phyloP scores from a whole-genome alignment of 192 early-diverging fungal genomes.

The Gamsiella multidivaricata region DNA sequence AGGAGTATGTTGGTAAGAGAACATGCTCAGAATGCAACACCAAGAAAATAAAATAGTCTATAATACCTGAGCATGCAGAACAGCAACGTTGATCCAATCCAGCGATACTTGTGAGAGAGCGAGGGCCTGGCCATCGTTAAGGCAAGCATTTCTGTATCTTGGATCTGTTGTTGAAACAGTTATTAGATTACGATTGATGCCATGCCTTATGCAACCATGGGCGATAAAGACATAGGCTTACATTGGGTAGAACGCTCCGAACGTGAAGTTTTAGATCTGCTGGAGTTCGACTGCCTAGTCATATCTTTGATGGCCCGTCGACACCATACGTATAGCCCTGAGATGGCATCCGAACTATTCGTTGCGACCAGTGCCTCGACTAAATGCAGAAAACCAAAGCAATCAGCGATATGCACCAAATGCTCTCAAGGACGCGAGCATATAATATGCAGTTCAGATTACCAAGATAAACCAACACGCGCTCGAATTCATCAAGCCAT shows the following conservation, averaged over 20 bases:
- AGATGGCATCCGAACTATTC: conserved; percentile 40
- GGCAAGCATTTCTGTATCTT: conserved; percentile 31
- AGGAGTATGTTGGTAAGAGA: background rate
- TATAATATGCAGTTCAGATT: too few species aligned
- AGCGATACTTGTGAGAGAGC: conserved; percentile 39
- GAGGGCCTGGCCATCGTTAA: conserved; percentile 34
- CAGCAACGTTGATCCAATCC: conserved; percentile 48
- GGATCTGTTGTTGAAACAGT: conserved; percentile 12
- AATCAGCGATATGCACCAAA: background rate
- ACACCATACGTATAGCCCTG: conserved; percentile 56
- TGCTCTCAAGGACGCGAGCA: too few species aligned
- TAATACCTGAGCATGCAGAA: conserved; percentile 33
- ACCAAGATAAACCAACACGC: conserved; percentile 52
- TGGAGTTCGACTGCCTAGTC: conserved; percentile 23
- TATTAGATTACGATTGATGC: too few species aligned
- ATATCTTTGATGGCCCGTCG: conserved; percentile 46
- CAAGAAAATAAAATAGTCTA: background rate
- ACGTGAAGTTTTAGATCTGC: conserved; percentile 35
- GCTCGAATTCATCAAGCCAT: conserved; percentile 56
- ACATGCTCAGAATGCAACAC: background rate
- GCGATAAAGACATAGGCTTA: conserved; percentile 7
- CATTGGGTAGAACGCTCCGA: conserved; percentile 44
- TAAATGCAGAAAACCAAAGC: background rate
- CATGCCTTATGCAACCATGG: too few species aligned
- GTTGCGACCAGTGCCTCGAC: conserved; percentile 43